Base-by-base conservation (phyloP, 345 rosid genomes). In the Salix caprea region DNA sequence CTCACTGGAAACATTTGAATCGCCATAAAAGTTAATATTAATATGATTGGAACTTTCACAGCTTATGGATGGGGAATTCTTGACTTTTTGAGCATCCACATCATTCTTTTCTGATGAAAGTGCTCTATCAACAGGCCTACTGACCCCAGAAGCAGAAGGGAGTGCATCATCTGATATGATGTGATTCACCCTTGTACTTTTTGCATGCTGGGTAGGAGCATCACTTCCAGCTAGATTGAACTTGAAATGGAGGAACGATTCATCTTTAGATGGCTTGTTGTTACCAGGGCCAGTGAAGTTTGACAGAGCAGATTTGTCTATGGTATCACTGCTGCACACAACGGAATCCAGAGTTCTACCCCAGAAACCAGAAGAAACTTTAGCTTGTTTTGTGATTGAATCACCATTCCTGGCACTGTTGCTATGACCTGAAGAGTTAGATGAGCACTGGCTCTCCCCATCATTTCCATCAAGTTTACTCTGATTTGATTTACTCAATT, bases 301-400 rank as follows among this genome's bases (percentile, higher is more conserved):
- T 70, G 86, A 71, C 4, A 24, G 19, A 34, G 76, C 69, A 72
- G 83, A 73, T 73, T 68, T 78, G 79, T 78, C 76, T 72, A 44
- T 36, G 19, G 46, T 73, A 72, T 65, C 80, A 79, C 65, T 80
- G 75, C 52, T 67, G 58, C 81, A 58, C 39, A 75, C 79, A 66
- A 66, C 73, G 42, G 89, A 67, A 69, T 85, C 87, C 52, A 89
- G 84, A 65, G 86, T 72, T 71, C 85, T 80, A 37, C 85, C 86
- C 98, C 96, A 88, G 81, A 90, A 90, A 79, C 82, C 88, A 80
- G 89, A 84, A 67, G 71, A 70, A 64, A 64, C 78, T 34, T 73
- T 74, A 70, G 73, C 50, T 67, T 76, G 78, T 28, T 81, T 84
- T 48, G 75, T 81, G 76, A 48, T 71, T n/a, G 81, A 75, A 83